Evolutionary conservation across 306 rosid species (phyloP).

Genomic region (Senna tora): DNA sequence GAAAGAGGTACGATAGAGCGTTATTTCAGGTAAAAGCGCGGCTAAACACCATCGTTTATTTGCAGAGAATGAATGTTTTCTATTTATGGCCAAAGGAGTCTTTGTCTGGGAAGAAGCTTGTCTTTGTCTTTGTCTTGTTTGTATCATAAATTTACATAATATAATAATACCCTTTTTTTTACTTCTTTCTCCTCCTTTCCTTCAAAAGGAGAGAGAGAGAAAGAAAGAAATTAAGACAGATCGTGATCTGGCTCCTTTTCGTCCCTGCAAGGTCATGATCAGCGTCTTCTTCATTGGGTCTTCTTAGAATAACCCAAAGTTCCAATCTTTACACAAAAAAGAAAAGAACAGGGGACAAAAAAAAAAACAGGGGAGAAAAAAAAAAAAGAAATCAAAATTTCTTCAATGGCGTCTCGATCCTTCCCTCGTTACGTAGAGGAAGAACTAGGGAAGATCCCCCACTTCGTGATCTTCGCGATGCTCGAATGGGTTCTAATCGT

Average conservation of each 20-base stretch:
- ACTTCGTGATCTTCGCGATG: slow-evolving; percentile 61
- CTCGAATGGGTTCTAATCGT: slow-evolving; percentile 83
- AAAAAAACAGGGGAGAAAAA: background rate
- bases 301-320: background rate
- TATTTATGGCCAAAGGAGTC: slow-evolving; percentile 54
- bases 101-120: slow-evolving; percentile 26
- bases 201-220: slow-evolving; percentile 34
- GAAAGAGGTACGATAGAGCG: slow-evolving; percentile 61
- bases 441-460: slow-evolving; percentile 69
- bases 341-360: no score
- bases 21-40: slow-evolving; percentile 58
- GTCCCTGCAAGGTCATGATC: slow-evolving; percentile 62
- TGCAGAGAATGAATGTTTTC: slow-evolving; percentile 38
- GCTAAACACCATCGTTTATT: slow-evolving; percentile 31
- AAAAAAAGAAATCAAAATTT: background rate
- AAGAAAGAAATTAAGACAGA: slow-evolving; percentile 37
- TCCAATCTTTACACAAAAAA: background rate
- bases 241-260: slow-evolving; percentile 57
- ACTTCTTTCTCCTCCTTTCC: slow-evolving; percentile 29
- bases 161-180: background rate
- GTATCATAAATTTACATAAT: slow-evolving; percentile 24
- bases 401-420: slow-evolving; percentile 58
- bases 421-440: slow-evolving; percentile 59
- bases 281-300: slow-evolving; percentile 35
- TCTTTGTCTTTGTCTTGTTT: no score